Base-by-base conservation (phyloP, 2,329 filamentous ascomycete species). In the Podosphaera aphanis region DNA sequence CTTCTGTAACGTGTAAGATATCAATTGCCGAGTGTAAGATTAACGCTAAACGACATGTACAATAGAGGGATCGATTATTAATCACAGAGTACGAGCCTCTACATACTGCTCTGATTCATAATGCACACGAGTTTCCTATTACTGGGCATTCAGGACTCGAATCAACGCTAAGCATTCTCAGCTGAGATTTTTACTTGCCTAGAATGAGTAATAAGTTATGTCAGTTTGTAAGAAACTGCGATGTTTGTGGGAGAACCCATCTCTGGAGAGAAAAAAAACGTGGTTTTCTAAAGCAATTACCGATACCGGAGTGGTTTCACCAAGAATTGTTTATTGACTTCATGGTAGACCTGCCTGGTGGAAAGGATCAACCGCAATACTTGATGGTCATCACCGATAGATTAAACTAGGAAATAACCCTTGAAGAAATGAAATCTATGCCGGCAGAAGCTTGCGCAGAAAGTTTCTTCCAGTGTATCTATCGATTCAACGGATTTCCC, bases 221-320 rank as follows among this genome's bases (percentile, higher is more conserved):
- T 16, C 23, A 21, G 5, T 43, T 43, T 31, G 23, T 29, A 29
- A 21, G 23, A 4, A 43, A 43, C 21, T 43, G 27, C 16, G 23
- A 43, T 31, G 27, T 31, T 7, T 43, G 23, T 31, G 27, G 41
- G 2, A n/a, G 23, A 18, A 31, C 15, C 10, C 23, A 43, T 11
- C 7, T 31, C 7, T 43, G 27, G 23, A 11, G 23, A 31, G 15
- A 43, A n/a, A 29, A 20, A 6, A 43, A 43, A 31, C 23, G 20
- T 13, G 37, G 43, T 21, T 40, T 48, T 5, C 39, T 48, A 13
- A 25, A 43, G 13, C 47, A 38, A 2, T 33, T 48, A n/a, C 20
- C 37, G 19, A 19, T 48, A 2, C 43, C 21, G 11, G 37, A 37
- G 5, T 11, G 37, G 8, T 38, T 43, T 13, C 41, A 31, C 23